Conservation (phyloP, 2,329 filamentous ascomycete species). For the Ceratocystis cubensis region DNA sequence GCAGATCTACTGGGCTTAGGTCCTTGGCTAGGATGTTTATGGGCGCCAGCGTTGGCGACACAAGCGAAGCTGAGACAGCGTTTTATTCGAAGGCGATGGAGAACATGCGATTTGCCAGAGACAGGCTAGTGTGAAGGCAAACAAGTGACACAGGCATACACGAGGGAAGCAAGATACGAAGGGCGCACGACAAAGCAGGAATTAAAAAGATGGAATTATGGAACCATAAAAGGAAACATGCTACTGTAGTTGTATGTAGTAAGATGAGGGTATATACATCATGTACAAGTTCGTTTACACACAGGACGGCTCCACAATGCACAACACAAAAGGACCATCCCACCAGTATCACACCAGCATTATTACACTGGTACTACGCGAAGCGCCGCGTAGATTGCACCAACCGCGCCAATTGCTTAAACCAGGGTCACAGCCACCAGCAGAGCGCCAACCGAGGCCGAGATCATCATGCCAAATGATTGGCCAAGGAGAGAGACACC, state of each 20-base stretch:
- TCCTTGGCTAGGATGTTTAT: slow-evolving; percentile 2
- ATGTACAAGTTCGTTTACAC: slow-evolving; percentile 4
- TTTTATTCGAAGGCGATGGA: slow-evolving; percentile 7
- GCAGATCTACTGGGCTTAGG: background rate
- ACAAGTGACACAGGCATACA: background rate
- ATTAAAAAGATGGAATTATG: background rate
- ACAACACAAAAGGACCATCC: background rate
- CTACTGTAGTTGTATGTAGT: background rate
- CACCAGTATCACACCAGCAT: background rate
- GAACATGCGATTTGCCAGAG: background rate
- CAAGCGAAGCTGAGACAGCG: background rate
- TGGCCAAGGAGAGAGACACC: slow-evolving; percentile 4
- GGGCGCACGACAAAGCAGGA: background rate
- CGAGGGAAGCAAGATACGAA: background rate
- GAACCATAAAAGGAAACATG: background rate
- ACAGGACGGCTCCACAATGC: background rate
- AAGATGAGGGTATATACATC: slow-evolving; percentile 4
- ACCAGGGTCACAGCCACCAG: slow-evolving; percentile 3
- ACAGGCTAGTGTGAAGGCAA: background rate
- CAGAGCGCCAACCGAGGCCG: slow-evolving; percentile 8
- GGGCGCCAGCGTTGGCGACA: background rate
- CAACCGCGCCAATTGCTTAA: background rate
- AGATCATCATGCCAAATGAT: slow-evolving; percentile 5
- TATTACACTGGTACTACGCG: too few relatives aligned
- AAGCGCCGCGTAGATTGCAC: background rate